Evolutionary conservation across 2,329 filamentous ascomycete species (phyloP), one percentile per base, ranked within the genome.

Genomic region (Chrysosporium queenslandicum): DNA sequence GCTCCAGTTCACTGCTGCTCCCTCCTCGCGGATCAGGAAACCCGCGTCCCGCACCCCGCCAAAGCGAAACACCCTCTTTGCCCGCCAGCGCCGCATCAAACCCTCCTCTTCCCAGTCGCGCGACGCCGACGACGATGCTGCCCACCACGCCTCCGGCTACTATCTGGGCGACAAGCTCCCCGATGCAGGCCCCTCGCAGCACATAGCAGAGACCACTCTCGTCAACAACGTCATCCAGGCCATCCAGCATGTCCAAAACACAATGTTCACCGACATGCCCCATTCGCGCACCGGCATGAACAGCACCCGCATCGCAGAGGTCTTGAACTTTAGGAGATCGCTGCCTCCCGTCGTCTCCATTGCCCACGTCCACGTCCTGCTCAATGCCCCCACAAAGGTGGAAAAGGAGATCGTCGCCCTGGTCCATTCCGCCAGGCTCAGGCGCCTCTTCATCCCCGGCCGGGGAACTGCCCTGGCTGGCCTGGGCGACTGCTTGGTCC

Each of bases 321-420:
- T 81, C 1, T 64, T 83, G 47, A 80, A 81, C 49, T 74, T 77
- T 55, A 73, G 79, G 11, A 70, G 66, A 46, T 71, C 68, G 39
- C 61, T 83, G 42, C 79, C 81, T 11, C 76, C 78, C 0, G 71
- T 82, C 25, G 77, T 80, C 9, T 80, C 78, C 0, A 66, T 81
- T 42, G 77, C 79, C 16, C 80, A 83, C 64, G 67, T 83, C 0
- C 77, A 82, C 64, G 78, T 79, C 1, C 60, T 83, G 12, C 69
- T 77, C 34, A 66, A 70, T 20, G 77, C 77, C 2, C 74, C 78
- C 4, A 83, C 80, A 0, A 67, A 66, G n/a, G 77, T 76, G 0
- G 81, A 83, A 61, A 71, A 78, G 36, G 78, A 82, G 58, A 76
- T 83, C 45, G 74, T 76, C 14, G 69, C 76, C 21, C 63, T 82